A percentile compares a stretch with the other conserved stretches of the same genome.
These are phyloP conservation scores for Aspergillus carbonarius DNA, from an alignment of 2,329 filamentous ascomycete genomes.

Conservation along the genomic window DNA sequence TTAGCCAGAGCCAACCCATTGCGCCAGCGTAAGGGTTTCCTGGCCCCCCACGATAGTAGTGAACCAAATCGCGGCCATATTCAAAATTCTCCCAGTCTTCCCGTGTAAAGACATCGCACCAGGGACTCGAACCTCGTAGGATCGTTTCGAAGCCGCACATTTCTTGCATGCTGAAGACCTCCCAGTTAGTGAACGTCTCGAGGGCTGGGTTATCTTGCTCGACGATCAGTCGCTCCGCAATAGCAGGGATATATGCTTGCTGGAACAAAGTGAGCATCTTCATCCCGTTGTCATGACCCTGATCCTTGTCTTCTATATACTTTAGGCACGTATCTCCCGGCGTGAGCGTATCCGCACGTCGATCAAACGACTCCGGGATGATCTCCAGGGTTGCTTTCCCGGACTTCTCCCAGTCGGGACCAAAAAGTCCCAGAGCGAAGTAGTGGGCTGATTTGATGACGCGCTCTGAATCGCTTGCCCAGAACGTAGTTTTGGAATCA, in stretches of 20 bases:
- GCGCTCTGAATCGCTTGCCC: constrained; percentile 55
- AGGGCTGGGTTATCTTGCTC: constrained; percentile 25
- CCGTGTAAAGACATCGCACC: constrained; percentile 57
- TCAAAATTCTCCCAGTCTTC: constrained; percentile 57
- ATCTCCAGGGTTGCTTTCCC: constrained; percentile 48
- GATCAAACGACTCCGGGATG: constrained; percentile 53
- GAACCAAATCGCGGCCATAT: constrained; percentile 58
- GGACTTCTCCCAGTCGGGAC: constrained; percentile 45
- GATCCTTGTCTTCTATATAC: constrained; percentile 37
- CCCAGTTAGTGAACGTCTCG: constrained; percentile 47
- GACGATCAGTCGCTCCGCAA: constrained; percentile 44
- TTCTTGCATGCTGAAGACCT: constrained; percentile 61
- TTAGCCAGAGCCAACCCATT: constrained; percentile 61
- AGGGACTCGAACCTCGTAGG: constrained; percentile 53
- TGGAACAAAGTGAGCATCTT: constrained; percentile 50
- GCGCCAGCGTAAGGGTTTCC: constrained; percentile 54
- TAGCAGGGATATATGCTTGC: constrained; percentile 48
- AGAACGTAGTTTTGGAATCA: constrained; percentile 44
- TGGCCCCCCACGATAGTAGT: constrained; percentile 60
- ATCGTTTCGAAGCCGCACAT: constrained; percentile 61
- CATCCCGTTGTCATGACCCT: constrained; percentile 53
- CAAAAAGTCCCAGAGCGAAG: constrained; percentile 58
- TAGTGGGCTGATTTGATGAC: constrained; percentile 58
- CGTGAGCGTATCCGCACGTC: constrained; percentile 56
- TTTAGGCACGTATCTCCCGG: constrained; percentile 50